These are phyloP conservation scores for Daldinia loculata DNA, from an alignment of 495 filamentous ascomycete genomes.

Conservation along the genomic window DNA sequence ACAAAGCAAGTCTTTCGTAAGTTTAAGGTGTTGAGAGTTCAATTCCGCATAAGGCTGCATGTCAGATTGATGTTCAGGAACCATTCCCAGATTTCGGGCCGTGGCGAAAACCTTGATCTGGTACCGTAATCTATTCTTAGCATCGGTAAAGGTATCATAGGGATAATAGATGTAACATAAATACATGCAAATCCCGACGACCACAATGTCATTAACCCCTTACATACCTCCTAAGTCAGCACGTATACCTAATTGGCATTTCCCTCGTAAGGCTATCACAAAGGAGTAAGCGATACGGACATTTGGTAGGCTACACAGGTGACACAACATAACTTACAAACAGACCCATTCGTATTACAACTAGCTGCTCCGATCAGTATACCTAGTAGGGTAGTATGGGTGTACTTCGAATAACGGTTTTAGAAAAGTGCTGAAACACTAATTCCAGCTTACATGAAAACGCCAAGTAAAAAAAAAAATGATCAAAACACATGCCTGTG, in stretches of 20 bases:
- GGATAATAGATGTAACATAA: neutral
- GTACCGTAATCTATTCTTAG: constrained; percentile 28
- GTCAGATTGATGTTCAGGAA: neutral
- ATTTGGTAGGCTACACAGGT: neutral
- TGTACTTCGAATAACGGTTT: neutral
- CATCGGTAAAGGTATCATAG: constrained; percentile 8
- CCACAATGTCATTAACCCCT: neutral
- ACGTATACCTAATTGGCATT: too few relatives aligned
- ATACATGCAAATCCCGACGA: neutral
- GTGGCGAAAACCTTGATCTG: constrained; percentile 22
- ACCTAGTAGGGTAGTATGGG: neutral
- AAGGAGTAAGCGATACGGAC: constrained; percentile 1
- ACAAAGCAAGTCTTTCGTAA: neutral
- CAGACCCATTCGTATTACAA: neutral
- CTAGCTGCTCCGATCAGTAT: neutral
- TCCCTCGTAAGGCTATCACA: neutral
- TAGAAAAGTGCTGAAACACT: neutral
- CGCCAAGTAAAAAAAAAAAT: neutral
- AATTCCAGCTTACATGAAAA: neutral
- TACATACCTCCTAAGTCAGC: neutral
- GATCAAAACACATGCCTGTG: neutral
- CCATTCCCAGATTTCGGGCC: constrained; percentile 17
- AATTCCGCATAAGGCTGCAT: neutral
- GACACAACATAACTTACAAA: neutral
- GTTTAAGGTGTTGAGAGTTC: neutral